Conservation (phyloP, 2,329 filamentous ascomycete genomes). For the Phyllosticta citriasiana region DNA sequence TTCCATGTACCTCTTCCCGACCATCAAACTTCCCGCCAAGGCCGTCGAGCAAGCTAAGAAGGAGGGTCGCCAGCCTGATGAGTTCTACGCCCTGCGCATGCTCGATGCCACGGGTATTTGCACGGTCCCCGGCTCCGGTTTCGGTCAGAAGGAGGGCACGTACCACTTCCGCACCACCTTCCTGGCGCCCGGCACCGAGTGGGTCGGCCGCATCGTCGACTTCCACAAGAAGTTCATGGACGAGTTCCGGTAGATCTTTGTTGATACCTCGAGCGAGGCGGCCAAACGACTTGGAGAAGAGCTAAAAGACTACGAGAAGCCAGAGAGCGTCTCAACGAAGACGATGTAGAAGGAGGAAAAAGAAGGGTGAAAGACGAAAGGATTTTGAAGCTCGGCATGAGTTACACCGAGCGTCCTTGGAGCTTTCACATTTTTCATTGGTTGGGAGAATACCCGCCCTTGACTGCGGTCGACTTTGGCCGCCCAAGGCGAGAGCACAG, state of each 20-base stretch:
- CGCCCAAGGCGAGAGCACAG: neutral
- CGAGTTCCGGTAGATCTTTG: conserved; percentile 47
- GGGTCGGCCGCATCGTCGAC: conserved; percentile 75
- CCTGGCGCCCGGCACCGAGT: conserved; percentile 89
- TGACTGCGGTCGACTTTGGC: neutral
- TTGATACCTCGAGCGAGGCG: no score
- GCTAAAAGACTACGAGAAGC: no score
- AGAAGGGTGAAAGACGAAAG: neutral
- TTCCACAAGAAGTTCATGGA: conserved; percentile 91
- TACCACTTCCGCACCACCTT: conserved; percentile 96
- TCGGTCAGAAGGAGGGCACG: conserved; percentile 85
- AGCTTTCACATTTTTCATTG: neutral
- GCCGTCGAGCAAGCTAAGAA: conserved; percentile 64
- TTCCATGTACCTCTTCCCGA: conserved; percentile 98
- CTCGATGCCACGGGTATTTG: conserved; percentile 93
- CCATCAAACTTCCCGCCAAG: conserved; percentile 68
- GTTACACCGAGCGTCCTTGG: neutral
- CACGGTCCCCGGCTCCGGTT: conserved; percentile 83
- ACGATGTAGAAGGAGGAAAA: neutral
- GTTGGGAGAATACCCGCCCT: neutral
- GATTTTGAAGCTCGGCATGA: neutral
- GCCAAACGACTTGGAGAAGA: no score
- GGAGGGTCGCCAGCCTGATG: conserved; percentile 68
- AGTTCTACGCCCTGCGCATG: conserved; percentile 87
- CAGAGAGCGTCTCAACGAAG: no score